Evolutionary conservation across 2,329 filamentous ascomycete genomes (phyloP), one percentile per base, ranked within the genome.

Genomic region (Cytospora piceae): DNA sequence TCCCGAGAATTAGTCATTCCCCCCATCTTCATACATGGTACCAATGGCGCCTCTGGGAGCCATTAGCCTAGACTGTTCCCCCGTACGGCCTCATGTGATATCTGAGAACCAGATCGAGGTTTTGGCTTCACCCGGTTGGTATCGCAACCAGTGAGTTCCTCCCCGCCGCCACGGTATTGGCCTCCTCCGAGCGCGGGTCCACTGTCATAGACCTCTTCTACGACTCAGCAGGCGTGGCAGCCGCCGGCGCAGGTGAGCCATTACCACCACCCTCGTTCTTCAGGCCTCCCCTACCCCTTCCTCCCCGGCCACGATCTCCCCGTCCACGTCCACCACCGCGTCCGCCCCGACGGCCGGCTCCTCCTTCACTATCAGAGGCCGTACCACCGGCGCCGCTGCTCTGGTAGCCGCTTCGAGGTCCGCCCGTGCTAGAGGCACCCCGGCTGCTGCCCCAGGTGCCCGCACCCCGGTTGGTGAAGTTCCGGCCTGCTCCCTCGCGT

Each of bases 341-440:
- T 27, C 82, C 83, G 60, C 81, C 82, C 14, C 85, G 82, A 68
- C 83, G 80, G 65, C 82, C 85, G 65, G 79, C 77, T 32, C 83
- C 85, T 72, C 83, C 85, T 73, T 87, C 86, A 42, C 85, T 86
- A 69, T 87, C 89, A 74, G 88, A 90, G 67, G 92, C 90, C 69
- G 93, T 91, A 71, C 90, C 91, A 67, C 89, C 94, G 66, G 92
- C 92, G 61, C 88, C 91, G 63, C 90, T 91, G 74, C 93, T 96
- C 71, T 92, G 89, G 80, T 97, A 97, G 67, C 92, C 93, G 71
- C 90, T 91, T 65, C 85, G 85, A 56, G 79, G 78, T 63, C 76
- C 77, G 58, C 78, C 77, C n/a, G 80, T 76, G 69, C 83, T 82
- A 32, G 81, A 80, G 58, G 87, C 87, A 61, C 90, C 87, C 57